Evolutionary conservation across 2,329 filamentous ascomycete species (phyloP).

Genomic region (Fusarium pseudoanthophilum): DNA sequence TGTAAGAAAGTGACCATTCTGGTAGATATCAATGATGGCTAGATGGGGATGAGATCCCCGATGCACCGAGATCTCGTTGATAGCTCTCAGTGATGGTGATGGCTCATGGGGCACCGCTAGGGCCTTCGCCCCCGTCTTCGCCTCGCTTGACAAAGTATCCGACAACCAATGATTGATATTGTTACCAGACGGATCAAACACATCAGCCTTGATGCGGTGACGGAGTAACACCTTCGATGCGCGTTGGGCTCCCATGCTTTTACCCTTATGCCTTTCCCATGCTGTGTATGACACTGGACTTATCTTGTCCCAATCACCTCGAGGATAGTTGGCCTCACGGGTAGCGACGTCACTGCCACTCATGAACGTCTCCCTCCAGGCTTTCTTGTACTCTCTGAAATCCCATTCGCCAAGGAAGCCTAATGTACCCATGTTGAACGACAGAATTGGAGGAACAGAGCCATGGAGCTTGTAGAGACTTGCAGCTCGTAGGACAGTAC

Average conservation of each 20-base stretch:
- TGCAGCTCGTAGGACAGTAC: slow-evolving; percentile 52
- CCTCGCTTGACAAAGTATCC: slow-evolving; percentile 57
- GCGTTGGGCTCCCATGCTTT: slow-evolving; percentile 80
- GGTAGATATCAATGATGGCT: slow-evolving; percentile 89
- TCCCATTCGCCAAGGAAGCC: slow-evolving; percentile 98
- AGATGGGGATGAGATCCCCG: slow-evolving; percentile 90
- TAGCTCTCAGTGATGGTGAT: slow-evolving; percentile 70
- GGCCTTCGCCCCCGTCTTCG: slow-evolving; percentile 51
- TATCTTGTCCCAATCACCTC: slow-evolving; percentile 43
- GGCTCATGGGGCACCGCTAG: slow-evolving; percentile 51
- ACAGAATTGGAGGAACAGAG: slow-evolving; percentile 88
- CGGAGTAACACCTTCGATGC: slow-evolving; percentile 85
- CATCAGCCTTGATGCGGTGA: slow-evolving; percentile 85
- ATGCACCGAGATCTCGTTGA: slow-evolving; percentile 96
- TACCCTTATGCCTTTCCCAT: slow-evolving; percentile 81
- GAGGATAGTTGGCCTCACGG: slow-evolving; percentile 56
- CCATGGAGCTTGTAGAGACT: slow-evolving; percentile 78
- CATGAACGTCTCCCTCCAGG: slow-evolving; percentile 94
- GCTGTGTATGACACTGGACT: slow-evolving; percentile 47
- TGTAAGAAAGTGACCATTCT: slow-evolving; percentile 89
- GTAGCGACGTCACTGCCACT: slow-evolving; percentile 65
- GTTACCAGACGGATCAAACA: slow-evolving; percentile 76
- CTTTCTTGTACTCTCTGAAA: slow-evolving; percentile 90
- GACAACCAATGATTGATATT: slow-evolving; percentile 66
- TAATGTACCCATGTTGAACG: slow-evolving; percentile 96